A percentile compares a stretch with the other conserved stretches of the same genome.
Evolutionary conservation across 176 grass and related monocot species (phyloP).

Genomic region (Ananas comosus): DNA sequence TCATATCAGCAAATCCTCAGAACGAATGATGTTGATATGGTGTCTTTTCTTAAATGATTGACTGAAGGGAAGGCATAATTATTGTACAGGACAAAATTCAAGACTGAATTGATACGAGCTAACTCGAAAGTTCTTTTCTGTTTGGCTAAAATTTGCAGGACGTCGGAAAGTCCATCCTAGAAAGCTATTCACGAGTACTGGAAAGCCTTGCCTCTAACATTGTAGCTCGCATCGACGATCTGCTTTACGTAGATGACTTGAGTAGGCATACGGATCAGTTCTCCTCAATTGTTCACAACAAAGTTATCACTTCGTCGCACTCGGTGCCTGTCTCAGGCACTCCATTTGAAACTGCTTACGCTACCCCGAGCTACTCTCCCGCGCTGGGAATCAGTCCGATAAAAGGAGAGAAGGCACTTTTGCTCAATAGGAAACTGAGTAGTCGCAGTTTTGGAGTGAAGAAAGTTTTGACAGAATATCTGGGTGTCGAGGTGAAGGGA

Average conservation of each 20-base stretch:
- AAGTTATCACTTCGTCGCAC: constrained; percentile 32
- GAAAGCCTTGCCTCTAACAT: constrained; percentile 92
- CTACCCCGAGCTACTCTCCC: constrained; percentile 72
- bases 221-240: constrained; percentile 71
- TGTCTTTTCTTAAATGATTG: too few species aligned
- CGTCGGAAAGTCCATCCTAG: constrained; percentile 75
- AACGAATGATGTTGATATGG: too few species aligned
- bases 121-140: too few species aligned
- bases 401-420: constrained; percentile 36
- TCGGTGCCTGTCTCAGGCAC: constrained; percentile 80
- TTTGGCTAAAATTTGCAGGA: constrained; percentile 41
- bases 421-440: constrained; percentile 33
- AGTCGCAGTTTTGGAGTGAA: constrained; percentile 39
- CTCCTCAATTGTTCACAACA: constrained; percentile 39
- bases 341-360: constrained; percentile 50
- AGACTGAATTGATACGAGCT: too few species aligned
- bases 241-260: constrained; percentile 64
- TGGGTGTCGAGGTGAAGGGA: constrained; percentile 34
- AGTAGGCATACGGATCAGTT: constrained; percentile 52
- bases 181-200: constrained; percentile 91
- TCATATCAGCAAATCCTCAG: too few species aligned
- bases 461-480: constrained; percentile 50
- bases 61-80: too few species aligned
- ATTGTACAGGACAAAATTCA: too few species aligned
- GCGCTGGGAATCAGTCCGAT: constrained; percentile 34